Evolutionary conservation across 306 rosid genomes (phyloP), one percentile per base, ranked within the genome.

Genomic region (Cucurbita argyrosperma): DNA sequence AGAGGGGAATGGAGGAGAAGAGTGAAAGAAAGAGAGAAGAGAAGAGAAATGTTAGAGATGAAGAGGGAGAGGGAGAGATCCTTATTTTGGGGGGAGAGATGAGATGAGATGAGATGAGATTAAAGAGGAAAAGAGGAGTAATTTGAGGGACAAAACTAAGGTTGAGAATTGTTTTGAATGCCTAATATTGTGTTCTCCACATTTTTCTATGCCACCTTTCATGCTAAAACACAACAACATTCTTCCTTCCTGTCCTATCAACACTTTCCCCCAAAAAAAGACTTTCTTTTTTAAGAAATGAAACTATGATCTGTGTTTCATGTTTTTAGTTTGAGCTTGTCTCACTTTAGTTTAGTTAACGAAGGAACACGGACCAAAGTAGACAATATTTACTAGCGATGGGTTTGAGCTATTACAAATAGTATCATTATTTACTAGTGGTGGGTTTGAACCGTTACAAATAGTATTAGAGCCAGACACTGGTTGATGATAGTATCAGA

Each of bases 101-200:
- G 87, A 87, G 96, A 88, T 19, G 80, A 77, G 80, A 52, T 64
- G 80, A 77, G 80, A 52, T 64, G 87, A 87, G 96, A 88, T 19
- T 78, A 83, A 75, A 74, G 70, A 77, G 90, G 90, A 63, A 86
- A 73, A 79, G 71, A 72, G 66, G 90, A 87, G 95, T 79, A 77
- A 78, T 88, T 85, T 76, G 42, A 78, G 92, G 97, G 60, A 76
- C 15, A 67, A 89, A 88, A 84, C 88, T 75, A 74, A 56, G 95
- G 89, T 72, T 78, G 78, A 82, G 79, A 88, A 79, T 82, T 55
- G 59, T 80, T 51, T 75, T 64, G 38, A 71, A 43, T 37, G 71
- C 72, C 74, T 45, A 26, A 71, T 80, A 73, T 76, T 51, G 12
- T 51, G 19, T 51, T 19, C 55, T 51, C 82, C 75, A 54, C 9